phyloP scores from a whole-genome alignment of 2,329 filamentous ascomycete species.

The Penicillium sp. region DNA sequence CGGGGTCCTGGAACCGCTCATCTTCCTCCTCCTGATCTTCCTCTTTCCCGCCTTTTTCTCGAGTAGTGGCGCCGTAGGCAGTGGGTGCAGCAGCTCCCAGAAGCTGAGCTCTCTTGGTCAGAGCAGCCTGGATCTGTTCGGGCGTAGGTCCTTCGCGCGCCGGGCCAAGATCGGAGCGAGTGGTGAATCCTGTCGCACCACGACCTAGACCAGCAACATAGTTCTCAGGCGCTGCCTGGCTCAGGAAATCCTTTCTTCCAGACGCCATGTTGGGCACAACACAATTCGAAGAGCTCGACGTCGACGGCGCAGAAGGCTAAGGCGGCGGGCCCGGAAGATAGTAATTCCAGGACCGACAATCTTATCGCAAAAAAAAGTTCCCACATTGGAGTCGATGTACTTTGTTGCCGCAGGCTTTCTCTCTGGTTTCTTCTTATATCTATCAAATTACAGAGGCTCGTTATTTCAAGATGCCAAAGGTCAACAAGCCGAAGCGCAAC shows the following conservation, averaged over 20 bases:
- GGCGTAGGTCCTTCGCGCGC: slow-evolving; percentile 91
- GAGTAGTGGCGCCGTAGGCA: slow-evolving; percentile 59
- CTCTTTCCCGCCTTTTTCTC: slow-evolving; percentile 55
- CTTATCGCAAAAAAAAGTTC: slow-evolving; percentile 25
- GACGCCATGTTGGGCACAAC: slow-evolving; percentile 44
- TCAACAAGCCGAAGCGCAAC: slow-evolving; percentile 47
- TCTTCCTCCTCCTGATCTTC: slow-evolving; percentile 65
- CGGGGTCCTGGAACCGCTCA: slow-evolving; percentile 84
- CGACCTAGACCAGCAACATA: slow-evolving; percentile 94
- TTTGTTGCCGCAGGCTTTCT: background rate
- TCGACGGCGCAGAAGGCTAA: slow-evolving; percentile 4
- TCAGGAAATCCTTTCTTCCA: slow-evolving; percentile 73
- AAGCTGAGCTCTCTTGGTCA: slow-evolving; percentile 83
- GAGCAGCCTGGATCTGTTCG: slow-evolving; percentile 95
- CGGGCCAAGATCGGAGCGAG: slow-evolving; percentile 88
- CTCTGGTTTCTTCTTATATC: slow-evolving; percentile 2
- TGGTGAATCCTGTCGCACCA: slow-evolving; percentile 96
- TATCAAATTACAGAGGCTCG: background rate
- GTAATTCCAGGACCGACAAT: slow-evolving; percentile 20
- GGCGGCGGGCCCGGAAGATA: slow-evolving; percentile 10
- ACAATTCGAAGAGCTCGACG: background rate
- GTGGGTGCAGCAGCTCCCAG: slow-evolving; percentile 64
- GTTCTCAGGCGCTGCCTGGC: slow-evolving; percentile 73
- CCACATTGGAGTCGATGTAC: slow-evolving; percentile 11
- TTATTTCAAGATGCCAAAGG: slow-evolving; percentile 45